Evolutionary conservation across 805 yeast species (phyloP).

Genomic region (Zygosaccharomyces bailii): DNA sequence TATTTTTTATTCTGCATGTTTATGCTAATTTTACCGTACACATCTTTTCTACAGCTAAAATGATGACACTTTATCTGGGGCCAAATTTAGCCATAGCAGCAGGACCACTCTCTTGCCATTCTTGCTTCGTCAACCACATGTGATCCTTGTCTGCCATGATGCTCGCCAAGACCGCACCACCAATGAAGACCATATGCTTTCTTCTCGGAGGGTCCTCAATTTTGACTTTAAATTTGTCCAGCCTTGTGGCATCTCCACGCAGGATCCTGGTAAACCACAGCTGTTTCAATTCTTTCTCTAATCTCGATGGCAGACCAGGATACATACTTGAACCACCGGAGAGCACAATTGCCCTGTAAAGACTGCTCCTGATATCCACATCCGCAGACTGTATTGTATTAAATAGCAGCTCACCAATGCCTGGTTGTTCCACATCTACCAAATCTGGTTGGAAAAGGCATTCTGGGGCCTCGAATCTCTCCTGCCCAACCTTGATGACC

Average conservation of each 20-base stretch:
- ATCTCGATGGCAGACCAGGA: constrained; percentile 93
- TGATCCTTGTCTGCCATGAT: constrained; percentile 98
- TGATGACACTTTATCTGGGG: constrained; percentile 55
- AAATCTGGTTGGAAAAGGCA: constrained; percentile 93
- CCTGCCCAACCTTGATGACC: constrained; percentile 88
- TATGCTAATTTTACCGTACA: neutral
- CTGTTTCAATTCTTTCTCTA: constrained; percentile 95
- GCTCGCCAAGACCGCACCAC: constrained; percentile 96
- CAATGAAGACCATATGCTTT: constrained; percentile 97
- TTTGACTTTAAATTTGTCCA: constrained; percentile 89
- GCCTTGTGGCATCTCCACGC: constrained; percentile 78
- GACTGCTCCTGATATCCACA: constrained; percentile 83
- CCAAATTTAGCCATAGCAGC: constrained; percentile 83
- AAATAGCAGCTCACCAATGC: constrained; percentile 89
- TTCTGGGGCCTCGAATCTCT: constrained; percentile 68
- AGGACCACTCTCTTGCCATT: constrained; percentile 97
- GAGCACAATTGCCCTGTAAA: constrained; percentile 87
- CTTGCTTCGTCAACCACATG: constrained; percentile 95
- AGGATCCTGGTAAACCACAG: constrained; percentile 89
- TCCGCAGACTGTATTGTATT: constrained; percentile 94
- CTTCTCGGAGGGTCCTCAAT: constrained; percentile 99
- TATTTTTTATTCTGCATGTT: neutral
- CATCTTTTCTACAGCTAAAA: neutral
- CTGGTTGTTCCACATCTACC: constrained; percentile 95
- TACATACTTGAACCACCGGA: constrained; percentile 99